These are phyloP conservation scores for Mycena epipterygia DNA, from an alignment of 768 basidiomycete species.

Conservation along the genomic window DNA sequence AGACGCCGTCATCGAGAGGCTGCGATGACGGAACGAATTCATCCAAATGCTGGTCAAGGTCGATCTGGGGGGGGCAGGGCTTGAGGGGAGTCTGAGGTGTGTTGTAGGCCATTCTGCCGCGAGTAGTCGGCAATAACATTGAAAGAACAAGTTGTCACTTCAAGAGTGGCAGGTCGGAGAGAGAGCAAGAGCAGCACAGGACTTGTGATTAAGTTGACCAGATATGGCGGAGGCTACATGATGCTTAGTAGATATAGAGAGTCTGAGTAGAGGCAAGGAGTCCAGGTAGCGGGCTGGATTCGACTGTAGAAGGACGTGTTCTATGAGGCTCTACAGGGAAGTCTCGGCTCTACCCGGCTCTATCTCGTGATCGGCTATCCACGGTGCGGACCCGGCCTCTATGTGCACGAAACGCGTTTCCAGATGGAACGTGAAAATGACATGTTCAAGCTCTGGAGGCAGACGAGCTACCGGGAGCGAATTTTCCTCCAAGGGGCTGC, in stretches of 20 bases:
- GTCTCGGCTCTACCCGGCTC: neutral
- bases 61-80: no score
- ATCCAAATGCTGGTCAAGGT: neutral
- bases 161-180: neutral
- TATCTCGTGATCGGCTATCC: neutral
- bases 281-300: neutral
- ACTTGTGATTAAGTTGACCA: no score
- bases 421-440: neutral
- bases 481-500: no score
- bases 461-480: no score
- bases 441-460: neutral
- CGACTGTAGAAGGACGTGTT: neutral
- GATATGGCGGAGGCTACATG: no score
- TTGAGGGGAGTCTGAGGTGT: no score
- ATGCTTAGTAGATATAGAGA: no score
- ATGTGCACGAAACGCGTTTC: no score
- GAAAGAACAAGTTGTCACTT: neutral
- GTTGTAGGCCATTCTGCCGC: no score
- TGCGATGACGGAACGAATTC: neutral
- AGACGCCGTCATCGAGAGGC: neutral
- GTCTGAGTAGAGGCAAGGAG: neutral
- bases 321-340: neutral
- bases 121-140: neutral
- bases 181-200: no score
- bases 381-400: neutral